Percentiles rank a stretch among this genome's conserved stretches.
These are phyloP conservation scores for Limnomonas spitsbergensis DNA, from an alignment of 139 green algal species.

Conservation along the genomic window DNA sequence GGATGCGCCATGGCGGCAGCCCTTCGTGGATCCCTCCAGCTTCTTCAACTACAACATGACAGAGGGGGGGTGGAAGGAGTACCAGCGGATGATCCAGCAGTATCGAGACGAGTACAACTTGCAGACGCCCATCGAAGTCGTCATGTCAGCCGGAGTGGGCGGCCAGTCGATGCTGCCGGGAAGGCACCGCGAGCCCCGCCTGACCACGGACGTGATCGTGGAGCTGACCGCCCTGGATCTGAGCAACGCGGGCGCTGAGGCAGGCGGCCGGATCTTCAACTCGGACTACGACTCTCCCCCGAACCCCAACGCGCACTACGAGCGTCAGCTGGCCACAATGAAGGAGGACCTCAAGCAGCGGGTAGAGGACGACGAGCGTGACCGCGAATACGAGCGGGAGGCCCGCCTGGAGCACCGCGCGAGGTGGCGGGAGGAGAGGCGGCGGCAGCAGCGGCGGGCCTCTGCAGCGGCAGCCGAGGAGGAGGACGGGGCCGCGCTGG, in stretches of 20 bases:
- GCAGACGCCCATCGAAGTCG: not conserved
- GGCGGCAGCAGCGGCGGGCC: not conserved
- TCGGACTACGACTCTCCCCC: slow-evolving; percentile 5
- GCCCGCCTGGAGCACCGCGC: not conserved
- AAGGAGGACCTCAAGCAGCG: not conserved
- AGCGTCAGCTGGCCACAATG: not conserved
- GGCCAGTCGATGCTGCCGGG: not conserved
- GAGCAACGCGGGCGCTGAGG: not conserved
- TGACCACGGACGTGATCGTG: not conserved
- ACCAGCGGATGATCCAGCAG: slow-evolving; percentile 41
- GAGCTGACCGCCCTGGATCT: not conserved
- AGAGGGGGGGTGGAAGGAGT: slow-evolving; percentile 68
- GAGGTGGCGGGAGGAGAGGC: not conserved
- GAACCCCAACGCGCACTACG: not conserved
- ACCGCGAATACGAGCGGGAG: not conserved
- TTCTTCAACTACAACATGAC: slow-evolving; percentile 89
- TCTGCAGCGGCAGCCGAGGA: not conserved
- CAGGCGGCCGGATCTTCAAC: not conserved
- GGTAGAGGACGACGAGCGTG: not conserved
- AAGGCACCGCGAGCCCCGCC: not conserved
- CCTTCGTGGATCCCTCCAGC: slow-evolving; percentile 63
- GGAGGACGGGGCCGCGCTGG: not conserved
- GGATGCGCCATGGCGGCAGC: slow-evolving; percentile 70
- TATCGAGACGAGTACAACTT: not conserved
- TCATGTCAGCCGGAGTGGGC: not conserved